Conservation (phyloP, 495 filamentous ascomycete species). For the Parmelia sp. region DNA sequence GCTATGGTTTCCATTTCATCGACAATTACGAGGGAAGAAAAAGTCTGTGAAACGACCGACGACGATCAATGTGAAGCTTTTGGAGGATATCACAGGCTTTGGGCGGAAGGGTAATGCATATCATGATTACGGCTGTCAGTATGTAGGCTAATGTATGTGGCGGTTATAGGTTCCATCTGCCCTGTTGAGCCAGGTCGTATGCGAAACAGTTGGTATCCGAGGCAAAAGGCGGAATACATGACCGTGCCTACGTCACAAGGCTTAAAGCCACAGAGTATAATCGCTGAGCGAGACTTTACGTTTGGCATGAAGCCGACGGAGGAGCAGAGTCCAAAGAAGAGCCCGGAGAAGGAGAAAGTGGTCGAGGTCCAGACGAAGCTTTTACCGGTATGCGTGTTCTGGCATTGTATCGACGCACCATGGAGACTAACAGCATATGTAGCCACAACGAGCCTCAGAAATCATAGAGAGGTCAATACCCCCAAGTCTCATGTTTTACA, state of each 20-base stretch:
- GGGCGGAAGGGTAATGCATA: constrained; percentile 49
- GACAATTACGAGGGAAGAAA: constrained; percentile 49
- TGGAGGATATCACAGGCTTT: constrained; percentile 52
- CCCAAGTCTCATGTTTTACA: constrained; percentile 45
- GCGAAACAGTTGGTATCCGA: constrained; percentile 51
- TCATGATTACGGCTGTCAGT: not conserved
- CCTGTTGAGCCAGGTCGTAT: constrained; percentile 48
- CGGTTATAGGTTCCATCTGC: constrained; percentile 44
- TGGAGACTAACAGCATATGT: constrained; percentile 13
- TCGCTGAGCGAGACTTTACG: constrained; percentile 44
- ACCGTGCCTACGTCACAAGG: constrained; percentile 36
- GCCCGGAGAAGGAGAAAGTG: constrained; percentile 20
- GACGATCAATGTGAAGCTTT: constrained; percentile 53
- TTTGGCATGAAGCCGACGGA: constrained; percentile 29
- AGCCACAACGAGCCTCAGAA: constrained; percentile 44
- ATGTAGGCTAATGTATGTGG: not conserved
- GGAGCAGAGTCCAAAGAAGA: not conserved
- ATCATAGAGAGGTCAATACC: constrained; percentile 46
- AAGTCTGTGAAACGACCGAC: constrained; percentile 41
- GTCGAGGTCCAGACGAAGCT: constrained; percentile 26
- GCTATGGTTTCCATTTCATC: constrained; percentile 26
- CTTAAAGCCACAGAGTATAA: constrained; percentile 35
- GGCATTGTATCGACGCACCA: not conserved
- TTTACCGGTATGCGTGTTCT: constrained; percentile 26
- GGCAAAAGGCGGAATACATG: constrained; percentile 50